phyloP scores from a whole-genome alignment of 495 filamentous ascomycete genomes.

The Cairneyella variabilis region DNA sequence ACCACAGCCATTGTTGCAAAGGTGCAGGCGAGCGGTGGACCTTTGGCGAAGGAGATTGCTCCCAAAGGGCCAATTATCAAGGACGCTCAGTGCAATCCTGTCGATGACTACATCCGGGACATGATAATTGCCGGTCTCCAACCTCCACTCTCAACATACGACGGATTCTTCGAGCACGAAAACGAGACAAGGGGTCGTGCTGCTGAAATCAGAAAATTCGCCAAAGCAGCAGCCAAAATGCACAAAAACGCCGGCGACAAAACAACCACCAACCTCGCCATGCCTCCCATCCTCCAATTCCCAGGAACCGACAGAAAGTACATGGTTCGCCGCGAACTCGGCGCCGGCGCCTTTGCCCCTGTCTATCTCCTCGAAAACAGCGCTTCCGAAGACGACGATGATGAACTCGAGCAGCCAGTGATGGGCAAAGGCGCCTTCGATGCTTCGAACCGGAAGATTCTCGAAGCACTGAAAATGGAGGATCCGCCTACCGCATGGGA shows the following conservation, averaged over 20 bases:
- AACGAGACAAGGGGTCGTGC: slow-evolving; percentile 54
- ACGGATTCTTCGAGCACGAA: slow-evolving; percentile 72
- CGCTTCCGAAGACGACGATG: slow-evolving; percentile 40
- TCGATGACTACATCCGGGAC: slow-evolving; percentile 66
- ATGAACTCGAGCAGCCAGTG: slow-evolving; percentile 29
- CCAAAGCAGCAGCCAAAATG: slow-evolving; percentile 61
- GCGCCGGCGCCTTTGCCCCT: slow-evolving; percentile 88
- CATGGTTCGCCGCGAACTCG: slow-evolving; percentile 80
- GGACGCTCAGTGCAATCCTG: slow-evolving; percentile 83
- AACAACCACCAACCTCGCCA: slow-evolving; percentile 46
- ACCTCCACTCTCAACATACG: slow-evolving; percentile 65
- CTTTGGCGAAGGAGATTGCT: slow-evolving; percentile 19
- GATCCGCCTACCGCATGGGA: slow-evolving; percentile 87
- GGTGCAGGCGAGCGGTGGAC: slow-evolving; percentile 13
- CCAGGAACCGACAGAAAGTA: slow-evolving; percentile 58
- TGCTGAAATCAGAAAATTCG: slow-evolving; percentile 73
- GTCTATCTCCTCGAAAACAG: slow-evolving; percentile 85
- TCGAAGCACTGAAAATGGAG: slow-evolving; percentile 93
- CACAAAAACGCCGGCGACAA: slow-evolving; percentile 59
- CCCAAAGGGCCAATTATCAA: slow-evolving; percentile 66
- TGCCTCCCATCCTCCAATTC: slow-evolving; percentile 65
- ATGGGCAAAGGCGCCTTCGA: slow-evolving; percentile 50
- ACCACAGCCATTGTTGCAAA: slow-evolving; percentile 21
- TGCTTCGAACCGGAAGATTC: slow-evolving; percentile 42
- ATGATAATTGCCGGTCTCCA: slow-evolving; percentile 69